These are phyloP conservation scores for Carnegiea gigantea DNA, from an alignment of 179 eudicot genomes.

Conservation along the genomic window DNA sequence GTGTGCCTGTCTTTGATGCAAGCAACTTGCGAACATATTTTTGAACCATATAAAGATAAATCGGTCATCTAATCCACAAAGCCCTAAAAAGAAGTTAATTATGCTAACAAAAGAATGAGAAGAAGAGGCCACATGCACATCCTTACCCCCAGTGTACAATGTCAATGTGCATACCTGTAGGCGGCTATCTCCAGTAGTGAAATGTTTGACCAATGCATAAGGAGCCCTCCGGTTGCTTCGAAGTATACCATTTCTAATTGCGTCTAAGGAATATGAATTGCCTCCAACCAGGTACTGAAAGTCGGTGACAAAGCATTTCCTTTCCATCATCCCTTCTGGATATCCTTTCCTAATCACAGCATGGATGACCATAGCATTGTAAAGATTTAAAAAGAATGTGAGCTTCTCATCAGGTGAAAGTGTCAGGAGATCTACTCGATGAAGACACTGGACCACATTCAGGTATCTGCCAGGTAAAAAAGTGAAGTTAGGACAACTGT, in stretches of 20 bases:
- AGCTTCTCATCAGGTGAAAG: slow-evolving; percentile 66
- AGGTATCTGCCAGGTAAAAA: slow-evolving; percentile 50
- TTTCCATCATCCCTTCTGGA: slow-evolving; percentile 73
- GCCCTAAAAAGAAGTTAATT: no score
- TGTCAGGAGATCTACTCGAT: slow-evolving; percentile 49
- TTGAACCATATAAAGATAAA: not conserved
- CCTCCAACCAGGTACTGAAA: slow-evolving; percentile 85
- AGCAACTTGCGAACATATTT: no score
- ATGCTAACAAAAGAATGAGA: no score
- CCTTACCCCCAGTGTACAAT: no score
- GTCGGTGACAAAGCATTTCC: slow-evolving; percentile 67
- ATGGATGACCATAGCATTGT: slow-evolving; percentile 91
- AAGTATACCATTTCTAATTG: slow-evolving; percentile 76
- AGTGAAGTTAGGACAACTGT: not conserved
- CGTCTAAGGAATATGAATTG: slow-evolving; percentile 58
- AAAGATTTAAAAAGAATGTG: slow-evolving; percentile 81
- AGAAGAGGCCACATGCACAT: no score
- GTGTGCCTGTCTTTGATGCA: no score
- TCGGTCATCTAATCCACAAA: no score
- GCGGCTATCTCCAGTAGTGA: slow-evolving; percentile 67
- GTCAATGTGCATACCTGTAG: slow-evolving; percentile 50
- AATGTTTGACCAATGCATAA: slow-evolving; percentile 69
- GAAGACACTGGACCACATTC: slow-evolving; percentile 66
- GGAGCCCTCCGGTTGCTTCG: slow-evolving; percentile 85
- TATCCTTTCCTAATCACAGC: slow-evolving; percentile 73